phyloP scores from a whole-genome alignment of 2,329 filamentous ascomycete species.

The Chaetomium globosum region DNA sequence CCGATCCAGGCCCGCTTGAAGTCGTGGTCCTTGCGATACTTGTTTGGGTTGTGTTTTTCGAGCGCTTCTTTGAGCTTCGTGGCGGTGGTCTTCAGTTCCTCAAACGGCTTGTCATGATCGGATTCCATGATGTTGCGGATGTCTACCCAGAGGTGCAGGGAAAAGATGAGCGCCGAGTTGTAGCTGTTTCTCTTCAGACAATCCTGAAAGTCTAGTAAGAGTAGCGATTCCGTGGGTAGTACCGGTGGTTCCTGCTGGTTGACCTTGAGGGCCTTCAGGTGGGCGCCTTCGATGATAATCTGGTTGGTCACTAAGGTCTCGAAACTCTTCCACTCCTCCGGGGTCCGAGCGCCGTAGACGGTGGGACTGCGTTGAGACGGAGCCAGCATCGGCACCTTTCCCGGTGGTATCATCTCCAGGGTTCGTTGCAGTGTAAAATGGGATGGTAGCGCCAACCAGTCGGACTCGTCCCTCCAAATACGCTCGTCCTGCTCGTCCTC shows the following conservation, averaged over 20 bases:
- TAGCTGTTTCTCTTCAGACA: constrained; percentile 32
- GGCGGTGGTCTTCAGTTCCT: constrained; percentile 34
- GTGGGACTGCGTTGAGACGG: constrained; percentile 17
- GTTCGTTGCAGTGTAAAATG: constrained; percentile 32
- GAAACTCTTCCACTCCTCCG: constrained; percentile 32
- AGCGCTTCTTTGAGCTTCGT: constrained; percentile 26
- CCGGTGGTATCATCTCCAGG: constrained; percentile 31
- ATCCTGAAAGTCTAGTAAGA: constrained; percentile 37
- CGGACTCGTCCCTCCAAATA: constrained; percentile 38
- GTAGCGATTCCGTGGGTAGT: constrained; percentile 37
- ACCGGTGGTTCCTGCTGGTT: constrained; percentile 29
- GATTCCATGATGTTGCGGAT: constrained; percentile 41
- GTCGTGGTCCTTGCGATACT: constrained; percentile 20
- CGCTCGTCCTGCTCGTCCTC: constrained; percentile 34
- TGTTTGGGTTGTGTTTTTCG: constrained; percentile 23
- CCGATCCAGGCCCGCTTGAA: constrained; percentile 20
- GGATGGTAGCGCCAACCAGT: constrained; percentile 38
- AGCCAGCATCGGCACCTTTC: constrained; percentile 37
- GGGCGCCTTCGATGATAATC: constrained; percentile 35
- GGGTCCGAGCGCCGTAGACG: constrained; percentile 33
- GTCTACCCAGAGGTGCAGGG: constrained; percentile 40
- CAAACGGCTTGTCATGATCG: constrained; percentile 28
- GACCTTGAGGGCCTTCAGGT: constrained; percentile 39
- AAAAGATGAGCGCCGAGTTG: constrained; percentile 38
- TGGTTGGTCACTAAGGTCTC: constrained; percentile 33